Evolutionary conservation across 2,329 filamentous ascomycete genomes (phyloP).

Genomic region (Bipolaris bicolor): DNA sequence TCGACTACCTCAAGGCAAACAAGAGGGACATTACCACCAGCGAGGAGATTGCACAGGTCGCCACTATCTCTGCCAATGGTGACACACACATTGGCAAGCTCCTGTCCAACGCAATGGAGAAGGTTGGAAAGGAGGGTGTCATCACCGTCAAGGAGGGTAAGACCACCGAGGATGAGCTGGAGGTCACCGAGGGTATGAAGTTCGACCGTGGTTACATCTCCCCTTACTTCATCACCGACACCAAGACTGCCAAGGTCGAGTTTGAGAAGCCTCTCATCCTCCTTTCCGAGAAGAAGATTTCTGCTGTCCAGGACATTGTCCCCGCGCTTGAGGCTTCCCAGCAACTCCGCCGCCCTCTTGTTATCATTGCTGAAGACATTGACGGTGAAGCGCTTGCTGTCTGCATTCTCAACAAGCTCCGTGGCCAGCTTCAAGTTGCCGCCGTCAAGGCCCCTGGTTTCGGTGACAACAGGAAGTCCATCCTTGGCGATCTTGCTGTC

Average conservation of each 20-base stretch:
- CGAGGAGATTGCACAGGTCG: constrained; percentile 95
- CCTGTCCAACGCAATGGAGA: constrained; percentile 99
- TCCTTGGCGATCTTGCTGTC: constrained; percentile 94
- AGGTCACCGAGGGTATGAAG: constrained; percentile 99
- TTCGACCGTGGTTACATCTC: constrained; percentile 99
- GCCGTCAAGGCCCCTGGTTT: constrained; percentile 99
- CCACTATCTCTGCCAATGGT: constrained; percentile 97
- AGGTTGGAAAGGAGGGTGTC: constrained; percentile 99
- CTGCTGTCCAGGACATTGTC: constrained; percentile 97
- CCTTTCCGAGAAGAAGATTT: constrained; percentile 99
- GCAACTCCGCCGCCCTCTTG: constrained; percentile 89
- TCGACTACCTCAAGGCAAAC: constrained; percentile 92
- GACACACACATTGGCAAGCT: constrained; percentile 93
- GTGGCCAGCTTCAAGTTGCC: constrained; percentile 97
- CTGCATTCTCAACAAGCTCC: constrained; percentile 99
- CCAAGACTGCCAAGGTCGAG: constrained; percentile 98
- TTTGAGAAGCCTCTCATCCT: constrained; percentile 99
- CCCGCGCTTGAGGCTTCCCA: constrained; percentile 97
- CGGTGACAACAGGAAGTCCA: constrained; percentile 99
- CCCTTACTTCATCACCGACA: constrained; percentile 99
- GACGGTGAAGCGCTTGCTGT: constrained; percentile 98
- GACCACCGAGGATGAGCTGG: constrained; percentile 95
- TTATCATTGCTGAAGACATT: constrained; percentile 99
- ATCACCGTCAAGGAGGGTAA: constrained; percentile 99
- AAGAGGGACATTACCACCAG: constrained; percentile 98